Percentiles rank a stretch among this genome's conserved stretches.
These are phyloP conservation scores for Kwoniella botswanensis DNA, from an alignment of 768 basidiomycete species.

Conservation along the genomic window DNA sequence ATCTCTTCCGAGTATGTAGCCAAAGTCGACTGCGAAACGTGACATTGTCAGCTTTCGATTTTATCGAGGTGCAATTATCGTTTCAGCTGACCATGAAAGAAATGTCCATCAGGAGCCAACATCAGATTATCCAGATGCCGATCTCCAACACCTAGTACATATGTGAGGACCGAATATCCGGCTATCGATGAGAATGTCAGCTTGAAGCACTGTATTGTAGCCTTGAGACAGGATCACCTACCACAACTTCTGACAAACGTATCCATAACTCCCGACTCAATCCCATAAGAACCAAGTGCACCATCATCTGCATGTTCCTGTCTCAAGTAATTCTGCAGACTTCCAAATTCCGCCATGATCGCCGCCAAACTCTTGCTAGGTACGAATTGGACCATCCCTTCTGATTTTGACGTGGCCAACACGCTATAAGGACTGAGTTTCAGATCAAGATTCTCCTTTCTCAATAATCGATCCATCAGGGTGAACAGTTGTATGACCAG, in stretches of 20 bases:
- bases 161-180: conserved; percentile 97
- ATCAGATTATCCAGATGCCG: conserved; percentile 95
- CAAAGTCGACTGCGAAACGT: conserved; percentile 81
- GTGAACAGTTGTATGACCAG: conserved; percentile 98
- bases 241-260: conserved; percentile 97
- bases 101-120: conserved; percentile 93
- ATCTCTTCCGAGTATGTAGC: conserved; percentile 95
- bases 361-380: conserved; percentile 94
- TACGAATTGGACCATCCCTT: conserved; percentile 96
- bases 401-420: conserved; percentile 83
- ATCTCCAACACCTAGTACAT: conserved; percentile 94
- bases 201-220: background rate
- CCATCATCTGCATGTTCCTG: conserved; percentile 90
- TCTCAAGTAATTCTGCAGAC: conserved; percentile 81
- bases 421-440: conserved; percentile 81
- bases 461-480: conserved; percentile 89
- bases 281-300: conserved; percentile 89
- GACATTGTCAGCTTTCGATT: background rate
- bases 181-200: conserved; percentile 62
- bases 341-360: conserved; percentile 78
- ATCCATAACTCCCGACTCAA: conserved; percentile 92
- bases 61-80: too few relatives aligned
- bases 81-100: conserved; percentile 79
- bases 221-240: conserved; percentile 60
- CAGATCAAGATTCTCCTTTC: conserved; percentile 94